Evolutionary conservation across 1,284 basidiomycete species (phyloP), one percentile per base, ranked within the genome.

Genomic region (Hymenochaete sp.): DNA sequence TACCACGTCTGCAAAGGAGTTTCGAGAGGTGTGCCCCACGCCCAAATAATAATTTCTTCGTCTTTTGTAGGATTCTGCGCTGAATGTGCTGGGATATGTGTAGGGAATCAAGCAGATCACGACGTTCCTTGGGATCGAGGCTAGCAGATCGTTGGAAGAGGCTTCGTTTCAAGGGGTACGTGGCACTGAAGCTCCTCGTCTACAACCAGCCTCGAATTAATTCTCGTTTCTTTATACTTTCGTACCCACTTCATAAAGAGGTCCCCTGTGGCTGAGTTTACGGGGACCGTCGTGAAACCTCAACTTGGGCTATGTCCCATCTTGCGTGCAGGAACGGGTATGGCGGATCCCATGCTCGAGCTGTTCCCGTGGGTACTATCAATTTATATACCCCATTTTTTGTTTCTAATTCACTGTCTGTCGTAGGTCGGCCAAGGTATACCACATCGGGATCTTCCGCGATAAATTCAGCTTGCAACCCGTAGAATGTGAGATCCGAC

Each of bases 381-480:
- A 1, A 13, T 25, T 25, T 14, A 10, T 41, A 16, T 42, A 31
- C 4, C 18, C 29, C 9, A 31, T 25, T 40, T 40, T 4, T 9
- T 18, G 14, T 19, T 9, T 22, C 13, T 31, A 10, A 25, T 9
- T 16, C 38, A 14, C 9, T 14, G 13, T 33, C 38, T n/a, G n/a
- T n/a, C 28, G 36, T 26, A 85, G 83, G 14, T 59, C 70, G 21
- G 92, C 93, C 1, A 79, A 83, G 1, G 89, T 95, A 1, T 90
- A 93, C 53, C 92, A 96, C 59, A 75, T 96, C 37, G 93, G 93
- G 31, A 66, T 96, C 14, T 96, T 83, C 66, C 72, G 93, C 44
- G 93, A 96, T 66, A 95, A 93, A 60, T 76, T 85, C 13, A 82
- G 81, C 28, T 69, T 97, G 37, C 90, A 93, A 56, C 92, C 93